These are phyloP conservation scores for Coffea humblotiana DNA, from an alignment of 305 asterid genomes.

Conservation along the genomic window DNA sequence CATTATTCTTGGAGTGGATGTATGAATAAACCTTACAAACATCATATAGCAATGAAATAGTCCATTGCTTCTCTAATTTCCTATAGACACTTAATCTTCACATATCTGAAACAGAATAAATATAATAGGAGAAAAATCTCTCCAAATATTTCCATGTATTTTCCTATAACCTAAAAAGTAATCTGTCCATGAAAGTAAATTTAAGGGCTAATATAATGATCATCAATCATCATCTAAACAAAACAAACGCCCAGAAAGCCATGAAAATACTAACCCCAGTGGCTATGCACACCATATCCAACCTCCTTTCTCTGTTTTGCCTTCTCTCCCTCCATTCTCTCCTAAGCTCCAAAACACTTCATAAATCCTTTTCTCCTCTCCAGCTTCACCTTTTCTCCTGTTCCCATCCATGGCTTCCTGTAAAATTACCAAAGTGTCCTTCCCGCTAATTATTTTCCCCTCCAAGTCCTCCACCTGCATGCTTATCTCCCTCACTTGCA, in stretches of 20 bases:
- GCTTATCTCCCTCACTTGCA: constrained; percentile 61
- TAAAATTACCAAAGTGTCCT: constrained; percentile 52
- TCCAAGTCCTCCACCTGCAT: constrained; percentile 82
- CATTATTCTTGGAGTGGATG: background rate
- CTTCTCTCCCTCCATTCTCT: constrained; percentile 33
- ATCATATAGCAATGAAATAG: background rate
- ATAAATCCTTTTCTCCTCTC: constrained; percentile 32
- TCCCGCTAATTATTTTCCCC: constrained; percentile 48
- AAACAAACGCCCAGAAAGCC: constrained; percentile 33
- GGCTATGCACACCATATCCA: constrained; percentile 43
- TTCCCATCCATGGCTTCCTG: constrained; percentile 51
- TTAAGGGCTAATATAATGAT: background rate
- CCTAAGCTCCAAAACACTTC: constrained; percentile 34
- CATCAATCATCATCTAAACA: constrained; percentile 20
- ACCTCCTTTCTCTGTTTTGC: constrained; percentile 38
- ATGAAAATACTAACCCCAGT: constrained; percentile 41
- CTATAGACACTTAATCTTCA: background rate
- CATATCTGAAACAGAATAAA: no score
- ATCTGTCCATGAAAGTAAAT: background rate
- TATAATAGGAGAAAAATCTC: background rate
- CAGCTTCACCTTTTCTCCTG: constrained; percentile 36
- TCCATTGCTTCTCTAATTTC: background rate
- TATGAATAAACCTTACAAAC: background rate
- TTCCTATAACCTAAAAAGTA: constrained; percentile 2
- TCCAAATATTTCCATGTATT: background rate